These are phyloP conservation scores for Porcisia deanei DNA, from an alignment of 208 protist species.

Conservation along the genomic window DNA sequence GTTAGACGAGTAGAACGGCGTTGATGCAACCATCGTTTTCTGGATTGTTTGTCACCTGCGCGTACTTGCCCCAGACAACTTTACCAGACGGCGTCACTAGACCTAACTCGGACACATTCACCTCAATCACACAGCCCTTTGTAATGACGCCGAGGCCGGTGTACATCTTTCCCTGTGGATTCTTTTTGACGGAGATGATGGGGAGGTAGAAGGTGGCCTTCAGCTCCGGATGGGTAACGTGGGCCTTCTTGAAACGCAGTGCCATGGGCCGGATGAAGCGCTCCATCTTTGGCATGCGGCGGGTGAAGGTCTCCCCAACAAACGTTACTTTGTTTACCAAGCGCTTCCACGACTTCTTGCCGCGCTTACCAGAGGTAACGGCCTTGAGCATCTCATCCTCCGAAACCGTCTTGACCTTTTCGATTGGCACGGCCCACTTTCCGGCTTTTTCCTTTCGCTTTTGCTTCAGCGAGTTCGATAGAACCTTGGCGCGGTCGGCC, in stretches of 20 bases:
- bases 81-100: slow-evolving; percentile 99
- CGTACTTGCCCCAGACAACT: slow-evolving; percentile 98
- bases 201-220: slow-evolving; percentile 99
- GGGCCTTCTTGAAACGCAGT: slow-evolving; percentile 98
- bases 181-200: slow-evolving; percentile 99
- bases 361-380: slow-evolving; percentile 94
- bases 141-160: slow-evolving; percentile 99
- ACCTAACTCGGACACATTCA: slow-evolving; percentile 99
- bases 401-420: slow-evolving; percentile 98
- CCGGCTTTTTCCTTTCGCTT: slow-evolving; percentile 99
- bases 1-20: slow-evolving; percentile 98
- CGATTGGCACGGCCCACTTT: slow-evolving; percentile 99
- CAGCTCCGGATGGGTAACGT: slow-evolving; percentile 99
- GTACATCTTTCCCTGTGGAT: slow-evolving; percentile 98
- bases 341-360: slow-evolving; percentile 99
- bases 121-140: slow-evolving; percentile 99
- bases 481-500: slow-evolving; percentile 97
- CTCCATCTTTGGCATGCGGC: slow-evolving; percentile 99
- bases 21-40: slow-evolving; percentile 99
- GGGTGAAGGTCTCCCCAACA: slow-evolving; percentile 99
- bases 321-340: slow-evolving; percentile 99
- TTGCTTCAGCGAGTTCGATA: slow-evolving; percentile 99
- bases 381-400: slow-evolving; percentile 99
- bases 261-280: slow-evolving; percentile 99
- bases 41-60: slow-evolving; percentile 99